Evolutionary conservation across 306 rosid genomes (phyloP).

Genomic region (Cucumis sativus): Cucumber_9930_V3 NC_026658.2:26211001-26211500

Average conservation of each 20-base stretch:
- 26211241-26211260: constrained; percentile 65
- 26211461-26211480: not conserved
- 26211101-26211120: constrained; percentile 48
- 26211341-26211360: not conserved
- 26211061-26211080: constrained; percentile 85
- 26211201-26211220: constrained; percentile 60
- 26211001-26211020: not conserved
- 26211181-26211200: constrained; percentile 6
- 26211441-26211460: not conserved
- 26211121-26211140: constrained; percentile 14
- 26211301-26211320: not conserved
- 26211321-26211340: not conserved
- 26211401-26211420: not conserved
- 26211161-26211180: not conserved
- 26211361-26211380: not conserved
- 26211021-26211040: not conserved
- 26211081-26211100: constrained; percentile 36
- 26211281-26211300: constrained; percentile 7
- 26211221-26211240: constrained; percentile 49
- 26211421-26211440: not conserved
- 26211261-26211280: constrained; percentile 90
- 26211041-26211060: constrained; percentile 20
- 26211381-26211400: not conserved
- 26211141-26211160: not conserved
- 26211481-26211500: constrained; percentile 84